Evolutionary conservation across 176 grass and related monocot species (phyloP).

Genomic region (Carex littledalei): DNA sequence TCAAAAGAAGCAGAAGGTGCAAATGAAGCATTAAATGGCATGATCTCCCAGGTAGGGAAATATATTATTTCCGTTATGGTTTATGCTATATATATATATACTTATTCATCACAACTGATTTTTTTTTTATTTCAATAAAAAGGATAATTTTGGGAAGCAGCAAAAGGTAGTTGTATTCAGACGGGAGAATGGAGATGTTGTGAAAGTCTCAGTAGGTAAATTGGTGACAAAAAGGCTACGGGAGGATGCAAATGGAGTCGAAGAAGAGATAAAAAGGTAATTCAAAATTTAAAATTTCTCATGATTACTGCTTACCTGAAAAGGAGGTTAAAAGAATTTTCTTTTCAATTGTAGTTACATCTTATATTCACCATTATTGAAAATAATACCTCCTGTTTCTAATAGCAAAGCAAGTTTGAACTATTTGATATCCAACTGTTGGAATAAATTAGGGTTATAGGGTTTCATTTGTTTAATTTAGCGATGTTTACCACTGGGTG

Average conservation of each 20-base stretch:
- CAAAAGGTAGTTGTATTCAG: constrained; percentile 47
- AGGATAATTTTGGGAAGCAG: constrained; percentile 44
- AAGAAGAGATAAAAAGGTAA: background rate
- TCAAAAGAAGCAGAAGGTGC: no score
- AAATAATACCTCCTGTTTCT: background rate
- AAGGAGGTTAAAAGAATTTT: background rate
- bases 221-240: background rate
- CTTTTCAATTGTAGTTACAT: background rate
- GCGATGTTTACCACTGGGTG: background rate
- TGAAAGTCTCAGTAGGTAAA: constrained; percentile 22
- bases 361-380: background rate
- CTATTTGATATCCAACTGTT: background rate
- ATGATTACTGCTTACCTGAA: background rate
- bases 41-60: no score
- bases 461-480: background rate
- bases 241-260: background rate
- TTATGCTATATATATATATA: no score
- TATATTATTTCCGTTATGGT: no score
- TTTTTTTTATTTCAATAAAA: background rate
- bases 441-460: background rate
- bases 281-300: background rate
- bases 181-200: constrained; percentile 39
- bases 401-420: background rate
- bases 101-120: background rate
- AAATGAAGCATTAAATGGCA: no score